Evolutionary conservation across 306 rosid genomes (phyloP), one percentile per base, ranked within the genome.

Genomic region (Carpinus viminea): DNA sequence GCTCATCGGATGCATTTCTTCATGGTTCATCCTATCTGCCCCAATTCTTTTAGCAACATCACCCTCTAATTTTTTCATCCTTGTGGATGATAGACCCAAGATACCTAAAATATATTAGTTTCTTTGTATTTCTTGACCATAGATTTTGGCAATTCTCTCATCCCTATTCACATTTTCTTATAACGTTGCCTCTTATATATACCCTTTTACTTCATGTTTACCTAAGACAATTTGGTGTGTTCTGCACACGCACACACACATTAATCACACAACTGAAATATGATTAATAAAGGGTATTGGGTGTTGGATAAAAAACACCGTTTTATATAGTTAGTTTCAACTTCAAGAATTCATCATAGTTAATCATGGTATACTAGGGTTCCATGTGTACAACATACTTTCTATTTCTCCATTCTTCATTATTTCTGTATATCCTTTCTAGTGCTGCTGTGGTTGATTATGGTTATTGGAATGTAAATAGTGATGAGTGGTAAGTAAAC

Each of bases 401-500:
- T 12, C 26, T 18, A 66, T 66, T 41, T 41, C 72, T 66, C 51
- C 72, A 8, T 66, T 20, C 72, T 66, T 0, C 8, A 66, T 66
- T 66, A 13, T 66, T 12, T 61, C 43, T 62, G 20, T 62, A 62
- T 26, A 12, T 34, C 2, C 3, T 18, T 17, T 10, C 52, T 48
- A 48, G 24, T 8, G 36, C 15, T 38, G 41, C 72, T 66, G 16
- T 41, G 72, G 21, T 36, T 72, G 62, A 77, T 73, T 56, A 62
- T 79, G 41, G 57, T 68, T 41, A 70, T 75, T 72, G 78, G 46
- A 76, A 78, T 75, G 16, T 73, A 80, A 76, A 43, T 70, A 66
- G 61, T 73, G 51, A 41, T 68, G 72, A 47, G 66, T 76, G 73
- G 61, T 80, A 52, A 65, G 24, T 41, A 26, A 54, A 31, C 43